Percentiles rank a stretch among this genome's conserved stretches.
These are phyloP conservation scores for Neoboletus subvelutipes DNA, from an alignment of 768 basidiomycete genomes.

Conservation along the genomic window DNA sequence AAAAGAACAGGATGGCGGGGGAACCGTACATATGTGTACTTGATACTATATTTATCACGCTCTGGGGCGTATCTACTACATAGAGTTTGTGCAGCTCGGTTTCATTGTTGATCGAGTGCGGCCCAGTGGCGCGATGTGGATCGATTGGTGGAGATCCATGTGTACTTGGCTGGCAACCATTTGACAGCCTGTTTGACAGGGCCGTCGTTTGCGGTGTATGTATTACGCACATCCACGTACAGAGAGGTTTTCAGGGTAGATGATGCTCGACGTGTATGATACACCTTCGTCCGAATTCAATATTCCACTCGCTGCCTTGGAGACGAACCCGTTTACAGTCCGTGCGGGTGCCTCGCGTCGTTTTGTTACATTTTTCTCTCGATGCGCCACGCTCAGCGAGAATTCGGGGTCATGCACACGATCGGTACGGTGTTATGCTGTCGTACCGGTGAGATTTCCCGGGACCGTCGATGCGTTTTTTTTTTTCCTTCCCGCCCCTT, in stretches of 20 bases:
- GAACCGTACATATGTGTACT: slow-evolving; percentile 22
- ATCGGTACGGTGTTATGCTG: too few relatives aligned
- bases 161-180: neutral
- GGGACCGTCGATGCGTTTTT: too few relatives aligned
- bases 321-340: neutral
- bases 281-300: neutral
- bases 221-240: neutral
- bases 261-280: neutral
- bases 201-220: neutral
- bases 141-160: slow-evolving; percentile 10
- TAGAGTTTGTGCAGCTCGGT: slow-evolving; percentile 11
- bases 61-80: slow-evolving; percentile 7
- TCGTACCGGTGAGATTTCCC: too few relatives aligned
- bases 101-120: neutral
- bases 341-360: neutral
- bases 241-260: slow-evolving; percentile 2
- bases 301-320: neutral
- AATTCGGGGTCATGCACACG: neutral
- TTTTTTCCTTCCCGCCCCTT: too few relatives aligned
- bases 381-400: neutral
- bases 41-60: slow-evolving; percentile 23
- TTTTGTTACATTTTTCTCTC: neutral
- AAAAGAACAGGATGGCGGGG: slow-evolving; percentile 5
- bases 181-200: neutral
- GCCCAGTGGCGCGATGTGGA: neutral